A percentile compares a stretch with the other conserved stretches of the same genome.
Conservation (phyloP, 352 stramenopile genomes). For the Phytophthora vignae region DNA sequence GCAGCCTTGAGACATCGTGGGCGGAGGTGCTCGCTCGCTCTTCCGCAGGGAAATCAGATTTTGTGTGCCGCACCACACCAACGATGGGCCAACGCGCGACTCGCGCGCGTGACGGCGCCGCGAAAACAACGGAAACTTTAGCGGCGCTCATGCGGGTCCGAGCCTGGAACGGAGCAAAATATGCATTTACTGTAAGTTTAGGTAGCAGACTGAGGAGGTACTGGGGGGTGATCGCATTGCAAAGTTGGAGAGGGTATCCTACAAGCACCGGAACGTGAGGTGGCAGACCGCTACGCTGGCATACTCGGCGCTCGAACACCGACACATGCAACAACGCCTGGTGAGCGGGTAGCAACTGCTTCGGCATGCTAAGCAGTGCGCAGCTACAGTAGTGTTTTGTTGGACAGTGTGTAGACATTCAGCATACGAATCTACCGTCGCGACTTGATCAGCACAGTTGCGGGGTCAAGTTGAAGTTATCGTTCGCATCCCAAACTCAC, state of each 20-base stretch:
- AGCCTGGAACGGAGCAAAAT: no score
- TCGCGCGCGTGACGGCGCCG: not conserved
- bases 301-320: not conserved
- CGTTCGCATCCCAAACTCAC: no score
- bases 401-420: no score
- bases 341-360: no score
- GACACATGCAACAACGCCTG: not conserved
- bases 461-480: no score
- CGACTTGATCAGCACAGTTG: no score
- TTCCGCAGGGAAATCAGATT: conserved; percentile 18
- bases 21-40: conserved; percentile 14
- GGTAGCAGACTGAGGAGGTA: no score
- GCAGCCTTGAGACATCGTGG: conserved; percentile 67
- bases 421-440: no score
- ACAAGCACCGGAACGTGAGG: not conserved
- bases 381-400: no score
- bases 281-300: not conserved
- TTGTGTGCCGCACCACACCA: conserved; percentile 20
- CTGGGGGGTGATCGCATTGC: not conserved
- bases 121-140: not conserved
- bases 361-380: no score
- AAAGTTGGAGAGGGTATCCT: not conserved
- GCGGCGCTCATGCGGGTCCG: not conserved
- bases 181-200: no score
- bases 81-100: conserved; percentile 5